Percentiles rank a stretch among this genome's conserved stretches.
phyloP scores from a whole-genome alignment of 208 protist species.

The Zelonia costaricensis region DNA sequence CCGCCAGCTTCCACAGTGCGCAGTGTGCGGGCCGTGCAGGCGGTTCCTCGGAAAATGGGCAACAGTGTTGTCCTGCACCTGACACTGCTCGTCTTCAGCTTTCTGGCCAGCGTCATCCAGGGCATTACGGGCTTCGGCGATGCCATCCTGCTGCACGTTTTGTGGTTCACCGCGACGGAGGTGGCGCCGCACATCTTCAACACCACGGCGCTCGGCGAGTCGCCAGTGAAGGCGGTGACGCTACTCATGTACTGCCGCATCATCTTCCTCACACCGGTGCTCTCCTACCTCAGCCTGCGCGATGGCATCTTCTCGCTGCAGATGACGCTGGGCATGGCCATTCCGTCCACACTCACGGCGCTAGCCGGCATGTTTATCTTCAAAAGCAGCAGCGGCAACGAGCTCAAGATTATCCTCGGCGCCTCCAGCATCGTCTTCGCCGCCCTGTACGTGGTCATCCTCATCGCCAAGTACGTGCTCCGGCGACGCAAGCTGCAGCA shows the following conservation, averaged over 20 bases:
- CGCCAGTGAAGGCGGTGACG: slow-evolving; percentile 32
- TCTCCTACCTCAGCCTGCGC: slow-evolving; percentile 30
- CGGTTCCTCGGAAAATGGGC: slow-evolving; percentile 1
- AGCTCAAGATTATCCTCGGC: slow-evolving; percentile 38
- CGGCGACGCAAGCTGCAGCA: slow-evolving; percentile 9
- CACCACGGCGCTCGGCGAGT: slow-evolving; percentile 28
- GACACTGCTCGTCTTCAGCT: slow-evolving; percentile 28
- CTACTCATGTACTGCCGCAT: slow-evolving; percentile 45
- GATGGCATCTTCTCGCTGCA: slow-evolving; percentile 40
- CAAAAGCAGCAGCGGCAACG: slow-evolving; percentile 11
- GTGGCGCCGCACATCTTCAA: slow-evolving; percentile 31
- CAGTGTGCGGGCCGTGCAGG: neutral
- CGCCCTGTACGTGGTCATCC: slow-evolving; percentile 27
- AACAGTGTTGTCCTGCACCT: slow-evolving; percentile 22
- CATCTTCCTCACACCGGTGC: slow-evolving; percentile 29
- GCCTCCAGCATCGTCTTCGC: slow-evolving; percentile 42
- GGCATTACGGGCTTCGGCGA: slow-evolving; percentile 42
- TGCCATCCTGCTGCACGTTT: slow-evolving; percentile 42
- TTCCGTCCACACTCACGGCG: slow-evolving; percentile 33
- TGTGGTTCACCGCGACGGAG: slow-evolving; percentile 34
- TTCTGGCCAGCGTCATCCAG: slow-evolving; percentile 38
- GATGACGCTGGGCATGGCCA: slow-evolving; percentile 39
- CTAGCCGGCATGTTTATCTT: slow-evolving; percentile 33
- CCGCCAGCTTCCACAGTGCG: neutral
- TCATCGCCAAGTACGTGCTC: slow-evolving; percentile 14